Evolutionary conservation across 148 eudicot genomes (phyloP), one percentile per base, ranked within the genome.

Genomic region (Nepenthes mirabilis): DNA sequence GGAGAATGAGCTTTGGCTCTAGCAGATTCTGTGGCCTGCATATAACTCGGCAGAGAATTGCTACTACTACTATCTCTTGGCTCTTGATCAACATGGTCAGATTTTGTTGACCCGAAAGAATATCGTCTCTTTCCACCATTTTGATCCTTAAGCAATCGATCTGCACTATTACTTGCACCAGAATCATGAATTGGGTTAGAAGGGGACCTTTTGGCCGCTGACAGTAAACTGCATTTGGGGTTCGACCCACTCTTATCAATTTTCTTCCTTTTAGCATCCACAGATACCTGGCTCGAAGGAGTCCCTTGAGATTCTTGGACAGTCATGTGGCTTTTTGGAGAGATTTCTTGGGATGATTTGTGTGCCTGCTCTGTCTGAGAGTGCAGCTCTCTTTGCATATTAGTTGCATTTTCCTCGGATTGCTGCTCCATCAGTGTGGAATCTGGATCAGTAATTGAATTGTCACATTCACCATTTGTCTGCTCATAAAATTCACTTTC

Each of bases 21-120:
- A 11, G 97, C 97, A 63, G 97, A 87, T 81, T 85, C 80, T 2
- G 97, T 91, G 3, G 95, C 93, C 77, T 91, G 97, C 97, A 91
- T 91, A 70, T 91, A 91, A 70, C 83, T 91, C 11, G 95, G 97
- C 51, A 91, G 67, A 67, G 87, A 55, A 60, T 36, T 85, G 43
- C 66, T 50, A 69, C 82, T 72, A 49, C 70, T 74, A 55, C 87
- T 85, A 54, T 91, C 97, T 78, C 90, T 80, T 47, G 95, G 82
- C 57, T 87, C 97, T 68, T 79, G 93, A 68, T 87, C 93, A 68
- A 33, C 73, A 62, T 62, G 77, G 51, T 87, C 97, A 45, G 87
- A 74, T 72, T 75, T 91, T 23, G 75, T 54, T 49, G 90, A 81
- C 43, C 95, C 95, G 45, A 83, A 77, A 56, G 97, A 87, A 67